A percentile compares a stretch with the other conserved stretches of the same genome.
Evolutionary conservation across 1,139 yeast genomes (phyloP).

Genomic region (Yamadazyma diospyri): DNA sequence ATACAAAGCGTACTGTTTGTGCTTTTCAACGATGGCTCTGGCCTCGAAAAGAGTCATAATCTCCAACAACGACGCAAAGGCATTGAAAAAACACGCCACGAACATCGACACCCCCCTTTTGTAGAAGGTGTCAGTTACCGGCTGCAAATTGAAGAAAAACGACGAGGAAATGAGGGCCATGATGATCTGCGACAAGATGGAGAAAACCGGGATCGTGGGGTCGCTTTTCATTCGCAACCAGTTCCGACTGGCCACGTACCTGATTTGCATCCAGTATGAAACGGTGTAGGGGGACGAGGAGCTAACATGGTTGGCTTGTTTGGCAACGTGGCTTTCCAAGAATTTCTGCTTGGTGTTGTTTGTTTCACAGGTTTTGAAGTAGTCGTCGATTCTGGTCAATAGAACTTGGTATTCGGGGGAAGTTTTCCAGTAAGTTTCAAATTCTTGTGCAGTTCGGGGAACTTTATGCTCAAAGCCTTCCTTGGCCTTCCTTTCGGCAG

Average conservation of each 20-base stretch:
- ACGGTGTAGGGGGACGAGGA: constrained; percentile 61
- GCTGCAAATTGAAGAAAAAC: constrained; percentile 59
- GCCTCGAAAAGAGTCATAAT: constrained; percentile 64
- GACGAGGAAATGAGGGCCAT: constrained; percentile 74
- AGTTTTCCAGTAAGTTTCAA: constrained; percentile 59
- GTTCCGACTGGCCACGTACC: constrained; percentile 57
- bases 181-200: constrained; percentile 57
- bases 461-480: constrained; percentile 56
- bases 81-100: constrained; percentile 69
- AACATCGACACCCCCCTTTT: constrained; percentile 68
- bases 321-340: constrained; percentile 51
- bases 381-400: constrained; percentile 28
- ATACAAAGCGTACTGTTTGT: constrained; percentile 63
- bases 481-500: constrained; percentile 42
- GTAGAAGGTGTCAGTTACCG: constrained; percentile 49
- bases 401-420: constrained; percentile 47
- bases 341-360: constrained; percentile 19
- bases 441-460: constrained; percentile 69
- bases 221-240: constrained; percentile 62
- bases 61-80: constrained; percentile 58
- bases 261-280: constrained; percentile 60
- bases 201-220: constrained; percentile 56
- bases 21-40: constrained; percentile 76
- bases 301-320: constrained; percentile 52
- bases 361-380: constrained; percentile 19